These are phyloP conservation scores for Wickerhamiella kurtzmanii DNA, from an alignment of 805 yeast species.

Conservation along the genomic window DNA sequence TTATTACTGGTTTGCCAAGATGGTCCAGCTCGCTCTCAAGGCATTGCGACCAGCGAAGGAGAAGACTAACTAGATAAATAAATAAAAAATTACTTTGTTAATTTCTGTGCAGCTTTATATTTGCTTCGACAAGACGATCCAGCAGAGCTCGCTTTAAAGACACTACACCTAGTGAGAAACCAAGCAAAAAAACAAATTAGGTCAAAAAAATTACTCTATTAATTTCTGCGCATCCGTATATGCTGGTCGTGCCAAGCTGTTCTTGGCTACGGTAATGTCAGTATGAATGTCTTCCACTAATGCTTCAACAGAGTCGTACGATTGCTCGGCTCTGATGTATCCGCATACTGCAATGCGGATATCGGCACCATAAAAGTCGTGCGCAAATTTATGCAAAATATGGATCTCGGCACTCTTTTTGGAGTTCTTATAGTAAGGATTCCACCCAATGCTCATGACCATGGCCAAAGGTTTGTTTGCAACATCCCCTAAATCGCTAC, in stretches of 20 bases:
- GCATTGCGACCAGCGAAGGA: background rate
- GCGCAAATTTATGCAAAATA: conserved; percentile 55
- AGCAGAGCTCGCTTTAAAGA: too few relatives aligned
- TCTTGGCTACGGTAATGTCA: conserved; percentile 59
- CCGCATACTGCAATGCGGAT: conserved; percentile 66
- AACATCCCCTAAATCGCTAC: conserved; percentile 31
- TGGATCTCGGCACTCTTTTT: conserved; percentile 76
- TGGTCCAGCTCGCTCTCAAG: conserved; percentile 36
- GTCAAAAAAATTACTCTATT: background rate
- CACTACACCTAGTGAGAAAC: too few relatives aligned
- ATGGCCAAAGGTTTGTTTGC: conserved; percentile 50
- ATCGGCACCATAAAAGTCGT: conserved; percentile 69
- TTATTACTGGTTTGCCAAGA: conserved; percentile 75
- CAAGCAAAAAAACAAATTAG: background rate
- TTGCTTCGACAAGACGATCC: too few relatives aligned
- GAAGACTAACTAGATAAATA: background rate
- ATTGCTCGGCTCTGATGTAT: conserved; percentile 78
- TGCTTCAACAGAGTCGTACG: conserved; percentile 74
- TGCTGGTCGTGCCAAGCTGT: conserved; percentile 32
- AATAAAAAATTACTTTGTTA: background rate
- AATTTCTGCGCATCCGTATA: conserved; percentile 26
- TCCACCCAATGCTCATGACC: conserved; percentile 94
- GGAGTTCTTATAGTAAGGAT: conserved; percentile 75
- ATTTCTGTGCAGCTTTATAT: conserved; percentile 26
- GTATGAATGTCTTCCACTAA: conserved; percentile 68